Percentiles rank a stretch among this genome's conserved stretches.
Conservation (phyloP, 495 filamentous ascomycete species). For the Margaritispora aquatica region DNA sequence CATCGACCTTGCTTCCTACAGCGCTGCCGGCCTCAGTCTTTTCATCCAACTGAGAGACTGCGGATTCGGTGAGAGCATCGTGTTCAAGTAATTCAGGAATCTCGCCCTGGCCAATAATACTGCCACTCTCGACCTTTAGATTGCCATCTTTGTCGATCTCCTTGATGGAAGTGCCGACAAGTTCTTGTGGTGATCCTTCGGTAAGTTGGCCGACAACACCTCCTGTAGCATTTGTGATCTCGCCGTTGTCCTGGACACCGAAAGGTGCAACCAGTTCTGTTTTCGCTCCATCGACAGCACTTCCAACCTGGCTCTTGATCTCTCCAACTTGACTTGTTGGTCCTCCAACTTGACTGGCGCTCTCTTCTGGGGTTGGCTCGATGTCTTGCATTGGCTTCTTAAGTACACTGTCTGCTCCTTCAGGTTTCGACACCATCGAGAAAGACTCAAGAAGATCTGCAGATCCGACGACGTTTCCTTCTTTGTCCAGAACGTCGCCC, state of each 20-base stretch:
- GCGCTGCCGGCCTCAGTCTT: conserved; percentile 14
- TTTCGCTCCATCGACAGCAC: conserved; percentile 10
- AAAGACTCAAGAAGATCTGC: conserved; percentile 37
- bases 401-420: background rate
- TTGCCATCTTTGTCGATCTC: conserved; percentile 62
- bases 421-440: background rate
- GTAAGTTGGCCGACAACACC: conserved; percentile 50
- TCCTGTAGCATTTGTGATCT: conserved; percentile 47
- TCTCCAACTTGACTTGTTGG: background rate
- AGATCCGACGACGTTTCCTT: conserved; percentile 68
- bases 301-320: conserved; percentile 12
- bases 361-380: background rate
- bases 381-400: background rate
- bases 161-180: conserved; percentile 51
- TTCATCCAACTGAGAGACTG: conserved; percentile 1
- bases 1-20: conserved; percentile 19
- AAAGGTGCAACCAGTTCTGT: conserved; percentile 30
- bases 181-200: conserved; percentile 55
- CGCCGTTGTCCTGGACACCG: conserved; percentile 47
- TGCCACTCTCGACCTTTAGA: conserved; percentile 63
- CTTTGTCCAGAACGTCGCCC: conserved; percentile 74
- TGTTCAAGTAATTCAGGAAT: conserved; percentile 46
- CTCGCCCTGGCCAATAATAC: conserved; percentile 71
- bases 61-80: conserved; percentile 6
- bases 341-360: background rate